These are phyloP conservation scores for Ascoidea rubescens DNA, from an alignment of 805 yeast genomes.

Conservation along the genomic window DNA sequence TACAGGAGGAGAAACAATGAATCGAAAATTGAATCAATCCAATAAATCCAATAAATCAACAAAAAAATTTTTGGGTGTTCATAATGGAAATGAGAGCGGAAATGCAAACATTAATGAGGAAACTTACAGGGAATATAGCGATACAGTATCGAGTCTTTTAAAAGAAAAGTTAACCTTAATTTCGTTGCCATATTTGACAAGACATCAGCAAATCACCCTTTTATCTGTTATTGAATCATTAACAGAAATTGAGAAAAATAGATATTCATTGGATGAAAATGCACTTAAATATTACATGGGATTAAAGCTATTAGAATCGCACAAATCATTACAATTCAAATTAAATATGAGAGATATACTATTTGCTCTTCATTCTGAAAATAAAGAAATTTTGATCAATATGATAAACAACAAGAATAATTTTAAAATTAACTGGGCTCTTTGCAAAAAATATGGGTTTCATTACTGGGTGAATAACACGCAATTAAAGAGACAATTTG, in stretches of 20 bases:
- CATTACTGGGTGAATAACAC: constrained; percentile 52
- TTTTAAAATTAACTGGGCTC: constrained; percentile 42
- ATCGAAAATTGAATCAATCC: too few relatives aligned
- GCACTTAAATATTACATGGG: constrained; percentile 66
- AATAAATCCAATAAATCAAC: background rate
- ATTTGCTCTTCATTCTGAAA: constrained; percentile 80
- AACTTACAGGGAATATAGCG: constrained; percentile 27
- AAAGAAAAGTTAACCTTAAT: constrained; percentile 46
- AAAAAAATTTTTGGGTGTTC: background rate
- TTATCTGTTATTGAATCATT: constrained; percentile 56
- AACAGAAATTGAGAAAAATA: constrained; percentile 33
- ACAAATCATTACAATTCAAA: constrained; percentile 31
- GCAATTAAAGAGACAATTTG: constrained; percentile 39
- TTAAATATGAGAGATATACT: constrained; percentile 68
- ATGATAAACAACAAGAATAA: constrained; percentile 29
- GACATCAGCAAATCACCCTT: constrained; percentile 84
- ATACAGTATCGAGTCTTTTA: constrained; percentile 30
- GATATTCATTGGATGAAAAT: constrained; percentile 35
- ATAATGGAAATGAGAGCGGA: too few relatives aligned
- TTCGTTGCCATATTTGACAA: constrained; percentile 66
- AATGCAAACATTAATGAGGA: constrained; percentile 16
- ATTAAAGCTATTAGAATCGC: constrained; percentile 48
- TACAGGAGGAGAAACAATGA: background rate
- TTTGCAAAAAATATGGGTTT: constrained; percentile 44
- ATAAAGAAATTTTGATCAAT: constrained; percentile 51